These are phyloP conservation scores for Gamarada debralockiae DNA, from an alignment of 495 filamentous ascomycete genomes.

Conservation along the genomic window DNA sequence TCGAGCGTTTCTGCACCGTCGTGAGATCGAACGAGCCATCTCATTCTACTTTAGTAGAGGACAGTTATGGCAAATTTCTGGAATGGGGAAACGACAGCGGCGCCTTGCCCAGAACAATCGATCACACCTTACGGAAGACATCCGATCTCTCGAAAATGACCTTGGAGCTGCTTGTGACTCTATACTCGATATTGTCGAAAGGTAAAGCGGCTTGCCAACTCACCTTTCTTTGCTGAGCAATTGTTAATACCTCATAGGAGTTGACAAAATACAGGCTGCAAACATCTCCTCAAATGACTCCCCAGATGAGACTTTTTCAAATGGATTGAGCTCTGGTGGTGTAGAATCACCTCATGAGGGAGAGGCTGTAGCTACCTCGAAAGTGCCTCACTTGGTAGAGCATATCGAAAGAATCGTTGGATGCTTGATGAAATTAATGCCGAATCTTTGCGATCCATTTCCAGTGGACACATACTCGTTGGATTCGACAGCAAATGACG, in stretches of 20 bases:
- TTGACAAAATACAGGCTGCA: neutral
- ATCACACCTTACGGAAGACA: conserved; percentile 12
- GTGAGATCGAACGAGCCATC: conserved; percentile 12
- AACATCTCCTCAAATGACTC: conserved; percentile 1
- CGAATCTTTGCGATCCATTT: neutral
- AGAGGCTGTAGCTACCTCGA: conserved; percentile 2
- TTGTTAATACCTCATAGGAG: neutral
- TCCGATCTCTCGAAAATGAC: neutral
- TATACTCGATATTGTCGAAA: conserved; percentile 5
- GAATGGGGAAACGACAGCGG: conserved; percentile 22
- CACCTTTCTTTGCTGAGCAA: conserved; percentile 11
- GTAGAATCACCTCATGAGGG: neutral
- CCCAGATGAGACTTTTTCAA: conserved; percentile 13
- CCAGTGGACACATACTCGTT: neutral
- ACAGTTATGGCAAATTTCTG: conserved; percentile 6
- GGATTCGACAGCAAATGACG: neutral
- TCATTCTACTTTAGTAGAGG: conserved; percentile 5
- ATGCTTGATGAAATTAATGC: neutral
- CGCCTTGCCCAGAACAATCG: conserved; percentile 13
- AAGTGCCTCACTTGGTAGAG: neutral
- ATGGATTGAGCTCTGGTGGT: neutral
- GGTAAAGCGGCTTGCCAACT: neutral
- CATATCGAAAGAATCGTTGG: neutral
- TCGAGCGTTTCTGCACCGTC: conserved; percentile 6
- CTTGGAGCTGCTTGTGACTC: conserved; percentile 9